Evolutionary conservation across 352 stramenopile genomes (phyloP), one percentile per base, ranked within the genome.

Genomic region (Pythium pyrilobum): DNA sequence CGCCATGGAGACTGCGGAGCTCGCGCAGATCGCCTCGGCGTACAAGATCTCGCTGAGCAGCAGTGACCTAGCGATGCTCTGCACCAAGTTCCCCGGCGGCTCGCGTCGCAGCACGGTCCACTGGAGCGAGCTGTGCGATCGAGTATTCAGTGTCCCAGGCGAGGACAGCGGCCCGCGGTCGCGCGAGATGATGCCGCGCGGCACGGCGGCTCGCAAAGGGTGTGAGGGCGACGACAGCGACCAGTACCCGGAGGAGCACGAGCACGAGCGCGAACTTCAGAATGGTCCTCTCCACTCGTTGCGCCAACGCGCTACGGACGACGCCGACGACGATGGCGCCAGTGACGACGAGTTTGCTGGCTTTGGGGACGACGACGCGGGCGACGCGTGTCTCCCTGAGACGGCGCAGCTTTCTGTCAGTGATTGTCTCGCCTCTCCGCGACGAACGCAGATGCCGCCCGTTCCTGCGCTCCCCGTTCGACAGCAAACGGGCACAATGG

Each of bases 41-140:
- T 67, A 51, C 59, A 52, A 67, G 13, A 41, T 56, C 3, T 5
- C 15, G 1, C 13, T 67, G 1, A 42, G 39, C 3, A 20, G n/a
- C 6, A 53, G 27, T 15, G 47, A 67, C 12, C 8, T 57, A 6
- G 40, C 50, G 34, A 36, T 38, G 21, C 43, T 67, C 23, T 13
- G 25, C 15, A 5, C 32, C 2, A 40, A 5, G 18, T 54, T 62
- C 40, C 9, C n/a, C 3, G 23, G 23, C 8, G 29, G 52, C n/a
- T 34, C 36, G 29, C 47, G 47, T 1, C 23, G 37, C 9, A 32
- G 58, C 4, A 25, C 13, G 0, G n/a, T 63, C n/a, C 37, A 58
- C 37, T 67, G 59, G 31, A 47, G 63, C 24, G 27, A 40, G 10
- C 48, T 68, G 2, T 68, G 60, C 37, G 60, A 68, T 36, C 40